phyloP scores from a whole-genome alignment of 2,329 filamentous ascomycete species.

The Fusarium anthophilum region DNA sequence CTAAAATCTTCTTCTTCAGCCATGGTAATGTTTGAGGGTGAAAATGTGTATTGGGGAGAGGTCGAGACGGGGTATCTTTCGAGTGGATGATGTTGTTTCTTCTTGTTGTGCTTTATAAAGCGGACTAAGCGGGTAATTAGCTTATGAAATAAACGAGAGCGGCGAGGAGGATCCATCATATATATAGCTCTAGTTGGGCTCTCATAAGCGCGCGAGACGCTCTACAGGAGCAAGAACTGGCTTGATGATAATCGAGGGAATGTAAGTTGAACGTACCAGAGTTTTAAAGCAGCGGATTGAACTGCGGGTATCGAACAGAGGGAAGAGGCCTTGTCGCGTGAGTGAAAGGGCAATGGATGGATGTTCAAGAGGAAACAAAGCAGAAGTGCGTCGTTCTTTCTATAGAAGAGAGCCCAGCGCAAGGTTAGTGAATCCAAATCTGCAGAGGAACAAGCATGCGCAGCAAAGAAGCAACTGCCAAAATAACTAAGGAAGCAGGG shows the following conservation, averaged over 20 bases:
- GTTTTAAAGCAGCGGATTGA: constrained; percentile 10
- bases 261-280: constrained; percentile 27
- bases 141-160: constrained; percentile 40
- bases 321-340: constrained; percentile 33
- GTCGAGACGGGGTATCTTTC: constrained; percentile 39
- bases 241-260: not conserved
- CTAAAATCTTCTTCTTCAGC: constrained; percentile 88
- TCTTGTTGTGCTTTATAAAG: constrained; percentile 34
- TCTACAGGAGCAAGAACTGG: not conserved
- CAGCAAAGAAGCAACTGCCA: constrained; percentile 16
- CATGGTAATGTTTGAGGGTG: constrained; percentile 60
- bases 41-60: constrained; percentile 26
- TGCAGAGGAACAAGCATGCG: constrained; percentile 27
- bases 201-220: constrained; percentile 12
- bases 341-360: constrained; percentile 12
- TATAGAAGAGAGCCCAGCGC: constrained; percentile 21
- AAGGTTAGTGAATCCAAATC: constrained; percentile 29
- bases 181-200: constrained; percentile 7
- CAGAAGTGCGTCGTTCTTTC: constrained; percentile 37
- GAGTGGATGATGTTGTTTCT: constrained; percentile 16
- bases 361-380: constrained; percentile 39
- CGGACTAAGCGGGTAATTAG: constrained; percentile 46
- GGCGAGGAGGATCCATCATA: constrained; percentile 39
- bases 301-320: constrained; percentile 32
- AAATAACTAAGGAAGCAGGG: constrained; percentile 10